Conservation (phyloP, 495 filamentous ascomycete genomes). For the Delitschia confertaspora region DNA sequence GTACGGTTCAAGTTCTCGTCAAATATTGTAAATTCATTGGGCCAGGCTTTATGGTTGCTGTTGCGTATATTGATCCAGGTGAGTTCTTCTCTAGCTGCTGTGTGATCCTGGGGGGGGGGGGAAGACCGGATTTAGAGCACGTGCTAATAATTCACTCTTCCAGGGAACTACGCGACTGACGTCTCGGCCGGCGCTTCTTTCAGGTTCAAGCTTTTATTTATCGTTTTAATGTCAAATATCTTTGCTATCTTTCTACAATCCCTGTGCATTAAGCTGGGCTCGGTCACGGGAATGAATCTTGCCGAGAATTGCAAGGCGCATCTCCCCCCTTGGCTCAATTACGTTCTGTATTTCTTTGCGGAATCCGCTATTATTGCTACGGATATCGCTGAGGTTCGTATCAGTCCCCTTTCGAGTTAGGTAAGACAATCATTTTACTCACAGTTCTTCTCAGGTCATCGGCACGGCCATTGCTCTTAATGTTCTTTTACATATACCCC, state of each 20-base stretch:
- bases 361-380: constrained; percentile 80
- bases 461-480: constrained; percentile 89
- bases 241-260: constrained; percentile 79
- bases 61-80: constrained; percentile 74
- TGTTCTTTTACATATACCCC: constrained; percentile 66
- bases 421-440: background rate
- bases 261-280: constrained; percentile 73
- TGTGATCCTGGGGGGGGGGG: background rate
- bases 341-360: constrained; percentile 62
- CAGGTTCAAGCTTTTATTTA: constrained; percentile 57
- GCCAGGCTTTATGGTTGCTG: constrained; percentile 76
- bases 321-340: constrained; percentile 68
- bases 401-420: background rate
- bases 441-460: constrained; percentile 62
- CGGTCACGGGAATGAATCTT: constrained; percentile 75
- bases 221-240: constrained; percentile 72
- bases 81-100: constrained; percentile 6
- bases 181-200: constrained; percentile 49
- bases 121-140: background rate
- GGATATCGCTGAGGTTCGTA: constrained; percentile 68
- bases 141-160: constrained; percentile 1
- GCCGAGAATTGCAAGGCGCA: constrained; percentile 70
- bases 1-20: constrained; percentile 36
- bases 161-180: constrained; percentile 70
- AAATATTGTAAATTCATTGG: constrained; percentile 74